Conservation (phyloP, 2,329 filamentous ascomycete species). For the Lecanicillium sp. region DNA sequence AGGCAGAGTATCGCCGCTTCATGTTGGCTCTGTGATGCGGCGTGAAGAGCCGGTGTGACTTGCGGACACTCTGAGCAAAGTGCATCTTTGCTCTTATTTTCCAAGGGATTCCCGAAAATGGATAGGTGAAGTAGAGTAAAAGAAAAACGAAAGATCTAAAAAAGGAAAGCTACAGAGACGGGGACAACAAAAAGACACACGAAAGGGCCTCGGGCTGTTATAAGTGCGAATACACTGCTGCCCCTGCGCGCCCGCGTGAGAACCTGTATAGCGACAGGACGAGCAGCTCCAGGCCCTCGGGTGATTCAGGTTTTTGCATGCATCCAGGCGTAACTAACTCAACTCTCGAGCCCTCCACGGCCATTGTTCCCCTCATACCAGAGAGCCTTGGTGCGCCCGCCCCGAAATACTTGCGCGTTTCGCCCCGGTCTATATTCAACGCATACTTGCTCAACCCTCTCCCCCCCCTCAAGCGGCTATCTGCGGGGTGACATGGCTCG, state of each 20-base stretch:
- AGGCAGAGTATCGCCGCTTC: not conserved
- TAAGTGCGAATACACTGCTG: too few relatives aligned
- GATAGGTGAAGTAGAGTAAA: too few relatives aligned
- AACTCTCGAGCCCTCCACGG: not conserved
- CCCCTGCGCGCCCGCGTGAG: not conserved
- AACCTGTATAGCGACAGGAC: not conserved
- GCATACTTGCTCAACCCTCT: slow-evolving; percentile 9
- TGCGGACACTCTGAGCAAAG: not conserved
- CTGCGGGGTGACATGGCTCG: not conserved
- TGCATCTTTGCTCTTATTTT: too few relatives aligned
- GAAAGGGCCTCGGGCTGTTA: too few relatives aligned
- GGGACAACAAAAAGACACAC: too few relatives aligned
- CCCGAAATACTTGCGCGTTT: slow-evolving; percentile 7
- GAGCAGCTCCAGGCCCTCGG: too few relatives aligned
- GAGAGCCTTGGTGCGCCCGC: not conserved
- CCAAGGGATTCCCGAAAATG: too few relatives aligned
- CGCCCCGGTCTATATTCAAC: slow-evolving; percentile 2
- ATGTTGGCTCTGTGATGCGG: not conserved
- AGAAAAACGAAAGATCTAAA: too few relatives aligned
- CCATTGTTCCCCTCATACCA: not conserved
- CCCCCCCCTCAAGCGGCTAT: not conserved
- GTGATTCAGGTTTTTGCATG: too few relatives aligned
- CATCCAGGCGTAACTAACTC: too few relatives aligned
- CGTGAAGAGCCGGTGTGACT: not conserved
- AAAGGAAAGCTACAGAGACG: too few relatives aligned